These are phyloP conservation scores for Zoysia matrella DNA, from an alignment of 202 grass and related monocot species.

Conservation along the genomic window DNA sequence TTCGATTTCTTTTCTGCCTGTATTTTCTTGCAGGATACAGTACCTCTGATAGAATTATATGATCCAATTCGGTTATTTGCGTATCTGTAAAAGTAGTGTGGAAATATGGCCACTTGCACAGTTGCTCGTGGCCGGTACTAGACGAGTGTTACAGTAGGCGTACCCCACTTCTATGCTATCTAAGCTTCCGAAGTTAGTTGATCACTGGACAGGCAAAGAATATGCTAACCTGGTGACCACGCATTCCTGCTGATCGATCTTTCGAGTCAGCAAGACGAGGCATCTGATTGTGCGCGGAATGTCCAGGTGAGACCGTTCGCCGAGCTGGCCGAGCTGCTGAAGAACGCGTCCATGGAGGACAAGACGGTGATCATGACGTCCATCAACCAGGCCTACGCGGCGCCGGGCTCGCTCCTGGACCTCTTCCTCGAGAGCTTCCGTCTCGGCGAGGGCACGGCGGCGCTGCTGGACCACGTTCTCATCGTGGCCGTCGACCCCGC, in stretches of 20 bases:
- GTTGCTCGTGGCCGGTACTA: not conserved
- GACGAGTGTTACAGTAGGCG: not conserved
- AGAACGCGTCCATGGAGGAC: slow-evolving; percentile 70
- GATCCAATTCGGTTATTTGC: not conserved
- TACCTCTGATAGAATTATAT: not conserved
- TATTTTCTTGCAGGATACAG: not conserved
- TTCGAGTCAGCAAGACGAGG: not conserved
- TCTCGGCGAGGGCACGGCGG: slow-evolving; percentile 54
- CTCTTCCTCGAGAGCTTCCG: slow-evolving; percentile 58
- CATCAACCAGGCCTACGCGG: slow-evolving; percentile 71
- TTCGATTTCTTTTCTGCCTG: not conserved
- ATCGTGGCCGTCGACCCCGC: slow-evolving; percentile 58
- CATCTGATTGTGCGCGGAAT: not conserved
- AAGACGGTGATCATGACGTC: slow-evolving; percentile 73
- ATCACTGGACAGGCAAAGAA: slow-evolving; percentile 43
- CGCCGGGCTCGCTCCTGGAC: slow-evolving; percentile 37
- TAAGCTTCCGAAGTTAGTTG: slow-evolving; percentile 4
- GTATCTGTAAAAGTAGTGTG: not conserved
- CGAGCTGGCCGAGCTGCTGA: slow-evolving; percentile 46
- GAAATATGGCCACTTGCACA: not conserved
- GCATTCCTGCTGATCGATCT: not conserved
- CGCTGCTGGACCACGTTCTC: slow-evolving; percentile 66
- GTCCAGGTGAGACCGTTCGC: slow-evolving; percentile 27
- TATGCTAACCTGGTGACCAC: slow-evolving; percentile 39
- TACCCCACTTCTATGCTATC: not conserved